Evolutionary conservation across 2,329 filamentous ascomycete species (phyloP), one percentile per base, ranked within the genome.

Genomic region (Calonectria hongkongensis): DNA sequence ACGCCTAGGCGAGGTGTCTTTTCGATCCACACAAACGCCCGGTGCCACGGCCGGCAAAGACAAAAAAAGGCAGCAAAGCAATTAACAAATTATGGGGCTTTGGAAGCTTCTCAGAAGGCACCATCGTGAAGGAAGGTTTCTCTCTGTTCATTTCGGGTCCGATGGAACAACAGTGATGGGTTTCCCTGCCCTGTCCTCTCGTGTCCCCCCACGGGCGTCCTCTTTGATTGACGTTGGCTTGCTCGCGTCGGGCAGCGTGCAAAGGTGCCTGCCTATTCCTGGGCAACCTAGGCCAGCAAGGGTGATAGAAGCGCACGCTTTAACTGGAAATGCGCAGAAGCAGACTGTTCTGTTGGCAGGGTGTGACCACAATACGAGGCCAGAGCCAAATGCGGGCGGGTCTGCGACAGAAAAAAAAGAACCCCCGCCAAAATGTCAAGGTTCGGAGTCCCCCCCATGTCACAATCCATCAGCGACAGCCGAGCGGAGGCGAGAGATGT

Each of bases 11-110:
- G 56, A 64, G 45, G 27, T 47, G 51, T 48, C 30, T 45, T 33
- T 33, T 36, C 33, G 45, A 63, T 63, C 54, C 69, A 67, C 64
- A 47, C 63, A 18, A 13, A 36, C 56, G 63, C n/a, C 54, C 68
- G 28, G 54, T 67, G 64, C 69, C 63, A 63, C 68, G 68, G 69
- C 64, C 64, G 63, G 69, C 64, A 67, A 47, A 45, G 28, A 66
- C 56, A 36, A 71, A 71, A 58, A 45, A 68, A 30, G 62, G 62
- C 56, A 58, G 39, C 30, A 41, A 48, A 41, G 27, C 21, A 43
- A 56, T 48, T 48, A 21, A 27, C 39, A 21, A 28, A 63, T 41
- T 60, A 60, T 48, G 64, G 69, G 54, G 25, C 39, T 50, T 54
- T 50, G 28, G 56, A 67, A 71, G 64, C 64, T 71, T 71, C 69